These are phyloP conservation scores for Biancaea sappan DNA, from an alignment of 306 rosid genomes.

Conservation along the genomic window DNA sequence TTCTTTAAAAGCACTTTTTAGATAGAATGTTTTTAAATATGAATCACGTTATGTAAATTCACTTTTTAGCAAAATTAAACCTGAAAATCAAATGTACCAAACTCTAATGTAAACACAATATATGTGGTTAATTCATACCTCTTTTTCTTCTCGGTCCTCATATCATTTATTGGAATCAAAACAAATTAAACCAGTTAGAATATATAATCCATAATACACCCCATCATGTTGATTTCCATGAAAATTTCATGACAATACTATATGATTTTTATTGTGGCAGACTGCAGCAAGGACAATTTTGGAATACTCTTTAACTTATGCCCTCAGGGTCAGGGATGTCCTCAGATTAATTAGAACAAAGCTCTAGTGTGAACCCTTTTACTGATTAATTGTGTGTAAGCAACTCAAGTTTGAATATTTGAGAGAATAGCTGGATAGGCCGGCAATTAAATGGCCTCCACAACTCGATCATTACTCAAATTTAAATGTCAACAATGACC, in stretches of 20 bases:
- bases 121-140: too few species aligned
- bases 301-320: neutral
- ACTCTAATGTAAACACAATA: too few species aligned
- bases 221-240: neutral
- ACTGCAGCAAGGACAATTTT: neutral
- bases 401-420: too few species aligned
- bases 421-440: too few species aligned
- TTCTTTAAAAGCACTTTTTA: too few species aligned
- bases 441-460: too few species aligned
- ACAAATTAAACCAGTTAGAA: neutral
- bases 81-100: too few species aligned
- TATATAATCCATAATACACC: neutral
- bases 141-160: constrained; percentile 14
- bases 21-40: too few species aligned
- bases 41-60: too few species aligned
- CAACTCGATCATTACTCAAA: neutral
- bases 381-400: neutral
- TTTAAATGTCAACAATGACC: neutral
- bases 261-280: neutral
- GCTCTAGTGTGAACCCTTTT: neutral
- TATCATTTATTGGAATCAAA: constrained; percentile 17
- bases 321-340: neutral
- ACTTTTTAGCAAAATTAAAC: too few species aligned
- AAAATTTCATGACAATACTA: neutral
- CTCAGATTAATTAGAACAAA: neutral